phyloP scores from a whole-genome alignment of 768 basidiomycete species.

The Boletus coccyginus region DNA sequence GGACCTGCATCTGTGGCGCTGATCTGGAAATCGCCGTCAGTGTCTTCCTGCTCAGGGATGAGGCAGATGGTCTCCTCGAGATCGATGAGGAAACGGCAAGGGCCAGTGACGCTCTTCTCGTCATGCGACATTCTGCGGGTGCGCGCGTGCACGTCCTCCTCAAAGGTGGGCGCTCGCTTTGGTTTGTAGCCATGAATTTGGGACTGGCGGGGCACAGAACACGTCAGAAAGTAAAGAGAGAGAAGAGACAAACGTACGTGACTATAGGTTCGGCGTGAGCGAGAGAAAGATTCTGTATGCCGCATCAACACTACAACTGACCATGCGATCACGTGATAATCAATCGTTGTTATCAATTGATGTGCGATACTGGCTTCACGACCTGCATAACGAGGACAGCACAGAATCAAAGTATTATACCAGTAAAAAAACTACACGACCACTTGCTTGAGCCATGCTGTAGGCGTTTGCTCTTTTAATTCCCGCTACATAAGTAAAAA shows the following conservation, averaged over 20 bases:
- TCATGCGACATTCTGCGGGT: conserved; percentile 89
- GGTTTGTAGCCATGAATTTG: conserved; percentile 73
- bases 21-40: conserved; percentile 95
- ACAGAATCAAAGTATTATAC: no score
- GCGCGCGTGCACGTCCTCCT: conserved; percentile 71
- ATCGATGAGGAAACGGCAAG: conserved; percentile 91
- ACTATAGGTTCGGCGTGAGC: conserved; percentile 79
- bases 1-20: conserved; percentile 95
- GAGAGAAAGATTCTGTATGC: conserved; percentile 72
- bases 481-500: no score
- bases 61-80: conserved; percentile 97
- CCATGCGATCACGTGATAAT: no score
- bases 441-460: no score
- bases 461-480: no score
- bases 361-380: no score
- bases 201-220: conserved; percentile 43
- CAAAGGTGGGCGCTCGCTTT: conserved; percentile 66
- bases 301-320: conserved; percentile 48
- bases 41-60: conserved; percentile 96
- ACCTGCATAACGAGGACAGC: no score
- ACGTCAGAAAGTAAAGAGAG: conserved; percentile 3
- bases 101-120: conserved; percentile 76
- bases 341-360: no score
- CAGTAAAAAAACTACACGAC: no score
- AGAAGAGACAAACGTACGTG: conserved; percentile 48